Percentiles rank a stretch among this genome's conserved stretches.
Evolutionary conservation across 2,329 filamentous ascomycete genomes (phyloP).

Genomic region (Phyllosticta paracitricarpa): DNA sequence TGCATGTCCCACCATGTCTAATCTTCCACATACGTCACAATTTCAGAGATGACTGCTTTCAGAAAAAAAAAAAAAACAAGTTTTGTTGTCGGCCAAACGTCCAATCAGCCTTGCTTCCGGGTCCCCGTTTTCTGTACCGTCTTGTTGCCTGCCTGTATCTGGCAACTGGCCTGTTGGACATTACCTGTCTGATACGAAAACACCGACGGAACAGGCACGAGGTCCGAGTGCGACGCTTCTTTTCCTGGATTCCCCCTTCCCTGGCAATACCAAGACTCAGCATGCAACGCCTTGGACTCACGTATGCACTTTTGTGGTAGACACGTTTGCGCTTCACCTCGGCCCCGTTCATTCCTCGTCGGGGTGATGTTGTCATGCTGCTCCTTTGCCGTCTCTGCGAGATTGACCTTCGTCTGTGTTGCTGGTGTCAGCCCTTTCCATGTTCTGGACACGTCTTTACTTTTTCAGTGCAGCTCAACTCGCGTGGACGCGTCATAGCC

Average conservation of each 20-base stretch:
- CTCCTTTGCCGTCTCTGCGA: not conserved
- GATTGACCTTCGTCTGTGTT: not conserved
- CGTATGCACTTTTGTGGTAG: not conserved
- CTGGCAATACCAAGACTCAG: not conserved
- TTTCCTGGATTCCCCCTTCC: not conserved
- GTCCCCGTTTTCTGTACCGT: not conserved
- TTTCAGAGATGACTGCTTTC: not conserved
- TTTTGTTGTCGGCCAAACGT: not conserved
- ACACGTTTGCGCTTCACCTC: not conserved
- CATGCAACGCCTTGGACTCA: not conserved
- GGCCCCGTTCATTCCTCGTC: not conserved
- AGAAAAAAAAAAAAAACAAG: not conserved
- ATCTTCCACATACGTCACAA: not conserved
- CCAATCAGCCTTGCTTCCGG: not conserved
- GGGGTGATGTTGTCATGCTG: not conserved
- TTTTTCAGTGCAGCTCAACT: too few relatives aligned
- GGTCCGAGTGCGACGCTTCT: not conserved
- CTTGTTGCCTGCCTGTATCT: not conserved
- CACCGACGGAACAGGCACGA: not conserved
- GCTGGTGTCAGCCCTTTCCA: too few relatives aligned
- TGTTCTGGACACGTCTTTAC: too few relatives aligned
- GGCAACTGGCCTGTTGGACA: not conserved
- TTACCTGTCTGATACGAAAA: not conserved
- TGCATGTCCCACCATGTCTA: not conserved
- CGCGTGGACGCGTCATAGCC: too few relatives aligned